Base-by-base conservation (phyloP, 2,329 filamentous ascomycete species). In the Aspergillus aculeatus region DNA sequence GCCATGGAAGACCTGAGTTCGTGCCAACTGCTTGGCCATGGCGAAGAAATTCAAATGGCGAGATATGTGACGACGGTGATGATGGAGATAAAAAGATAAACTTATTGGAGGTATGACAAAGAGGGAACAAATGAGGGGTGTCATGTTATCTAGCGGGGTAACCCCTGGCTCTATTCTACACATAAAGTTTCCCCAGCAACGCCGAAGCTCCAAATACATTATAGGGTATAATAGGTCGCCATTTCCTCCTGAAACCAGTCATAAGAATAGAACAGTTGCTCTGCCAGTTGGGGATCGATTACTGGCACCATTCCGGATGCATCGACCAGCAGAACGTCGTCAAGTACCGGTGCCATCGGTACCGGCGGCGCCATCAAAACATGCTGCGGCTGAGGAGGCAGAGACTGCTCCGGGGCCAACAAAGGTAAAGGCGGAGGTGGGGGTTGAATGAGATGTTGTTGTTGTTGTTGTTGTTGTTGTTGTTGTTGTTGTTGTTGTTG, bases 221-320 rank as follows among this genome's bases (percentile, higher is more conserved):
- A 74, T 59, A 75, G 68, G 66, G 72, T 75, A 72, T 75, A 75
- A 64, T 72, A 75, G 29, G 67, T 73, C 47, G 73, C 72, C 71
- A 75, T 74, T 59, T 75, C 73, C 64, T 75, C 71, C 58, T 75
- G 73, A 41, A 75, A 75, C 73, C 73, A 75, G 62, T 75, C 73
- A 57, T 75, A 75, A 2, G 72, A 75, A 59, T 75, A 75, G 26
- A 70, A 73, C 51, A 75, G 61, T 62, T 75, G 73, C 47, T 75
- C 72, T 23, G 73, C 73, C 68, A 75, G 66, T 56, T 73, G 70
- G 5, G 73, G 71, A 64, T 75, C 72, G 26, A 75, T 69, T 55
- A 71, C 68, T 3, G 73, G 72, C 31, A 73, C 65, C 26, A 57
- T 64, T 3, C 69, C 70, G 35, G 71, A 70, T 19, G 60, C 66